Conservation (phyloP, 495 filamentous ascomycete species). For the Neurospora tetrasperma region DNA sequence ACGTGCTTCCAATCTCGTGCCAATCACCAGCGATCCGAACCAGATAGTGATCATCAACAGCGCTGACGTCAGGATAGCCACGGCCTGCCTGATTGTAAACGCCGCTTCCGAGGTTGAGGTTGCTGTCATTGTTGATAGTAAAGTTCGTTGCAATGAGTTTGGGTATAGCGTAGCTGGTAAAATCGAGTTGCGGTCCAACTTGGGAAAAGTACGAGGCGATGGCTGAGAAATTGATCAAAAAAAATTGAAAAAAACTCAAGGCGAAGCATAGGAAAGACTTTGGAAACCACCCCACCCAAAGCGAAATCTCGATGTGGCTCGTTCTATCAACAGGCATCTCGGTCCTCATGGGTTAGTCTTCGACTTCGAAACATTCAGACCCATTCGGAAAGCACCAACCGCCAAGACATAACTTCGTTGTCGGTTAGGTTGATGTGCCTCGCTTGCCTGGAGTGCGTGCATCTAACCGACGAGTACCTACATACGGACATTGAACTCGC, state of each 20-base stretch:
- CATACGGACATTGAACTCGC: no score
- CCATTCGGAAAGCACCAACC: no score
- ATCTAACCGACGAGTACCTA: no score
- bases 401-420: no score
- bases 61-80: conserved; percentile 55
- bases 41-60: conserved; percentile 50
- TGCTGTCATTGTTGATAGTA: conserved; percentile 2
- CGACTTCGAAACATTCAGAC: no score
- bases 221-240: conserved; percentile 12
- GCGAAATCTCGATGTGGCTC: conserved; percentile 38
- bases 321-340: conserved; percentile 22
- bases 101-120: conserved; percentile 14
- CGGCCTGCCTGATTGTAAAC: conserved; percentile 49
- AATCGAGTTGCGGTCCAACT: conserved; percentile 16
- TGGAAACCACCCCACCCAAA: conserved; percentile 59
- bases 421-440: no score
- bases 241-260: no score
- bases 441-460: no score
- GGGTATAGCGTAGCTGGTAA: conserved; percentile 12
- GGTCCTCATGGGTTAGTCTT: no score
- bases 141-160: conserved; percentile 8
- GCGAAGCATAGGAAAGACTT: conserved; percentile 38
- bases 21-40: conserved; percentile 35
- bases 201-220: conserved; percentile 45
- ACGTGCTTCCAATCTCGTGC: conserved; percentile 42